Conservation (phyloP, 257 asterid genomes). For the Fraxinus anomala region DNA sequence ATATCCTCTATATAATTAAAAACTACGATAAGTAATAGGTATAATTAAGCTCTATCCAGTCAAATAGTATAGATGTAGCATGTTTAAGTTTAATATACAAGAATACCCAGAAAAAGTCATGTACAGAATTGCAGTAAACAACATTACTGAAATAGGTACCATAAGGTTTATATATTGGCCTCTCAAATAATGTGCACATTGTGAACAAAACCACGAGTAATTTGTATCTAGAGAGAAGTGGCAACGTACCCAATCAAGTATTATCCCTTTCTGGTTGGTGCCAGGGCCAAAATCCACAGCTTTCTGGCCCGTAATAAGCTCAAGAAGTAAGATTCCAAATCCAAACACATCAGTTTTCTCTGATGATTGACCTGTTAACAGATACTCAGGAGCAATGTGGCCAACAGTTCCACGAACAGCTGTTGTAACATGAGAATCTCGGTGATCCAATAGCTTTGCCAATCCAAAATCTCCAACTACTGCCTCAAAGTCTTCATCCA, state of each 20-base stretch:
- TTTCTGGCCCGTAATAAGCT: conserved; percentile 85
- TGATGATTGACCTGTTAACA: conserved; percentile 89
- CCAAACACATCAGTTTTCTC: conserved; percentile 95
- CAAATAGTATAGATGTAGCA: too few species aligned
- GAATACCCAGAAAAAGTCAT: background rate
- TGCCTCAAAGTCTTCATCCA: conserved; percentile 95
- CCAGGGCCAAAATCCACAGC: conserved; percentile 87
- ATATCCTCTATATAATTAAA: too few species aligned
- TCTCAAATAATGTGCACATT: background rate
- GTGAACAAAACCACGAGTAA: background rate
- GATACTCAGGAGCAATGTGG: conserved; percentile 92
- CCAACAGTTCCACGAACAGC: conserved; percentile 97
- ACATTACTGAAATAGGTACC: too few species aligned
- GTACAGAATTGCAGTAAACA: background rate
- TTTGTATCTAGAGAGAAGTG: background rate
- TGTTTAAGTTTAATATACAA: too few species aligned
- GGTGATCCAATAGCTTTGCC: conserved; percentile 91
- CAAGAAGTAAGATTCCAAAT: conserved; percentile 84
- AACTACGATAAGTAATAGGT: background rate
- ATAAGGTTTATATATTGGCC: background rate
- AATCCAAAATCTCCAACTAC: conserved; percentile 94
- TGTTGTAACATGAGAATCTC: conserved; percentile 87
- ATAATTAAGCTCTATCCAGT: too few species aligned
- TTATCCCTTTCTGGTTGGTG: conserved; percentile 75
- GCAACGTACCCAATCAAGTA: conserved; percentile 72